Base-by-base conservation (phyloP, 148 eudicot genomes). In the Suaeda aralocaspica region DNA sequence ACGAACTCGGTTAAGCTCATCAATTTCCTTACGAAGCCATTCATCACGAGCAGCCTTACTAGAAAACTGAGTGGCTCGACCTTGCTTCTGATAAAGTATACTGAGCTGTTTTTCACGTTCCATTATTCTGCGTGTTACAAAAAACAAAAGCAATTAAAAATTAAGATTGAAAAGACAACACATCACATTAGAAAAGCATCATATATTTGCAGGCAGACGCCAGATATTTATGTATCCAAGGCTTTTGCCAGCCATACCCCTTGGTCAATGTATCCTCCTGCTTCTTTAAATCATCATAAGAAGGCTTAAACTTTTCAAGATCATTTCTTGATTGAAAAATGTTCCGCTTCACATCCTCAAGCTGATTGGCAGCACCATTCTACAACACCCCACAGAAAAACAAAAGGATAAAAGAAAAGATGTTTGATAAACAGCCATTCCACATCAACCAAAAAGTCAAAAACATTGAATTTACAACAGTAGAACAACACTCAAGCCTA, bases 21-120 rank as follows among this genome's bases (percentile, higher is more conserved):
- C 82, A 70, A 91, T 91, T 84, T 95, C 99, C 69, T 79, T 87
- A 62, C 83, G 82, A 58, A 95, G 96, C 99, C 99, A 95, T 79
- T 80, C 64, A 75, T 95, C 97, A 68, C 97, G 99, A 63, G 83
- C 96, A 80, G 87, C 92, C 83, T 91, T 95, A 78, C 65, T 82
- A 42, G 85, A 74, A 81, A 95, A 95, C 85, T 95, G 99, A 55
- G 97, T 89, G 52, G 99, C 92, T 73, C 99, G 96, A 52, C 97
- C 99, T 78, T 88, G 97, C 79, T 95, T 95, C 75, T 89, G 99
- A 78, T 95, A 95, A 65, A 95, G 93, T 69, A 95, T 82, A 88
- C 96, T 91, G 36, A 95, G 96, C 85, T 84, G 77, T 82, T 91
- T 91, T 83, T 95, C 99, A 66, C 96, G 90, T 30, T 86, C 91